Base-by-base conservation (phyloP, 2,329 filamentous ascomycete species). In the Neonectria magnoliae region DNA sequence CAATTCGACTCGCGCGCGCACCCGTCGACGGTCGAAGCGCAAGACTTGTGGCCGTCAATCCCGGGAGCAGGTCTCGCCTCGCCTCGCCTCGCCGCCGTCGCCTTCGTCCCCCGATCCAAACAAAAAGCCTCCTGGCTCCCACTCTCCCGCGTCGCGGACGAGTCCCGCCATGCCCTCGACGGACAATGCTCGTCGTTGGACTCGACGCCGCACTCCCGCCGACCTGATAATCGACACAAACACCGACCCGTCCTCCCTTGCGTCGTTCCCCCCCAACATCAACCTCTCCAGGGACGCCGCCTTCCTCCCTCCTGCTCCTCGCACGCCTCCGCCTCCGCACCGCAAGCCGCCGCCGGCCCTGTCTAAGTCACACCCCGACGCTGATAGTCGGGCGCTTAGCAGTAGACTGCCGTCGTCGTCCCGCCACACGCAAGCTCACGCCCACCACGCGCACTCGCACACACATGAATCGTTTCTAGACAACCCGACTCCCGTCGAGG, bases 401-500 rank as follows among this genome's bases (percentile, higher is more conserved):
- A 51, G 29, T 14, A 51, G 71, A 69, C 61, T 65, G 57, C 64
- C 69, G 47, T 50, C 60, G 48, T 66, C 72, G 57, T 69, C 67
- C 60, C 45, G 55, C 47, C 65, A 71, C 65, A 60, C 38, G 8
- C 38, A 42, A 16, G 14, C 36, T n/a, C 36, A 38, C 38, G n/a
- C 38, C 7, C 38, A 41, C 29, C 38, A 42, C 38, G 36, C 36
- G 16, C 38, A 20, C n/a, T 38, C 36, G 38, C n/a, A 42, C 38
- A 20, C 71, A 68, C 72, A 74, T 74, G 72, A 73, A 65, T 74
- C 72, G 38, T 73, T 74, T 59, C 65, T 74, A 73, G 72, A 74
- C 63, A 74, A 74, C 65, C 65, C 72, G 63, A 74, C 72, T 71
- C 72, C 72, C 54, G 60, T 73, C 64, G 72, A 74, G 68, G 71